A percentile compares a stretch with the other conserved stretches of the same genome.
phyloP scores from a whole-genome alignment of 768 basidiomycete species.

The Rhizopogon sp. region DNA sequence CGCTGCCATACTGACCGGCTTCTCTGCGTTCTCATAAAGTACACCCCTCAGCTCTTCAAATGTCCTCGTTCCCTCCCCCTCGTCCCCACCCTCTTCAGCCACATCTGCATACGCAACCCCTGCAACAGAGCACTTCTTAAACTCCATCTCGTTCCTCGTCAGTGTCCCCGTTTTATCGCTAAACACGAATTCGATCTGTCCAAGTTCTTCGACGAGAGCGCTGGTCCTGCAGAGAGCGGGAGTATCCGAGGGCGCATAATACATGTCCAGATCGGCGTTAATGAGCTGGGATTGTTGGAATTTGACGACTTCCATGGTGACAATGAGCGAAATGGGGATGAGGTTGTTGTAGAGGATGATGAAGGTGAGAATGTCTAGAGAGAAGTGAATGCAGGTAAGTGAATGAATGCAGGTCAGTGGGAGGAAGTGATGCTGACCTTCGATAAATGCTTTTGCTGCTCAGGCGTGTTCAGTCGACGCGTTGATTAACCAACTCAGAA shows the following conservation, averaged over 20 bases:
- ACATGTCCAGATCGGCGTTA: constrained; percentile 98
- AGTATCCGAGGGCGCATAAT: constrained; percentile 90
- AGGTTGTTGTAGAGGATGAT: constrained; percentile 99
- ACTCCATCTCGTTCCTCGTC: constrained; percentile 98
- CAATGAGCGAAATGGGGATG: constrained; percentile 97
- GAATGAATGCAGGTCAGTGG: constrained; percentile 4
- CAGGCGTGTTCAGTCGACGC: constrained; percentile 1
- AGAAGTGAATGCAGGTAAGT: constrained; percentile 12
- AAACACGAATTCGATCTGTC: constrained; percentile 96
- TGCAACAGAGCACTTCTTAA: constrained; percentile 82
- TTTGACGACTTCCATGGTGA: constrained; percentile 99
- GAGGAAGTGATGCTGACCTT: constrained; percentile 46
- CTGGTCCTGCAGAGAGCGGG: constrained; percentile 98
- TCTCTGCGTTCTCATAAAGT: constrained; percentile 35
- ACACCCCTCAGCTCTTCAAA: constrained; percentile 68
- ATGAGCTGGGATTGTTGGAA: constrained; percentile 97
- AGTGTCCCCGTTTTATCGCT: constrained; percentile 94
- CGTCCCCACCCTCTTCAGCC: constrained; percentile 81
- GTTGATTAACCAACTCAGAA: background rate
- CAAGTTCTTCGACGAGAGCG: constrained; percentile 95
- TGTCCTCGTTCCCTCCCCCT: constrained; percentile 63
- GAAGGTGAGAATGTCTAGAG: constrained; percentile 89
- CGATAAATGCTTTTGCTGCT: constrained; percentile 72
- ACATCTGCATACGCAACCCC: constrained; percentile 87
- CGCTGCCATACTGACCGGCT: constrained; percentile 20